Base-by-base conservation (phyloP, 2,329 filamentous ascomycete genomes). In the Talaromyces sp. region DNA sequence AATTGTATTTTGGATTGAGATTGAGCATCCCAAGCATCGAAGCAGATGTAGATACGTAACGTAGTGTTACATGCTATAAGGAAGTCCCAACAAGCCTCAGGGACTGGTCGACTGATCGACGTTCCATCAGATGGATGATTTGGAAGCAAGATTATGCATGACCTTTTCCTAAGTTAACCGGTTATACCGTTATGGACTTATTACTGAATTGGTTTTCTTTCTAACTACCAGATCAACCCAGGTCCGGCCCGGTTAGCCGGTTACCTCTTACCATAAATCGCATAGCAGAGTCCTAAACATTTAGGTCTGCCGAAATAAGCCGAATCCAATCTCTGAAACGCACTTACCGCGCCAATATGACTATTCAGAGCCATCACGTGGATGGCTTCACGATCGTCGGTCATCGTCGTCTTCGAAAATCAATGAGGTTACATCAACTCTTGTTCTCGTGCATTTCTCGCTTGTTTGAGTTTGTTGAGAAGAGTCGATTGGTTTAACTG, bases 301-400 rank as follows among this genome's bases (percentile, higher is more conserved):
- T n/a, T 28, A 28, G 25, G 7, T 28, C 25, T 28, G 7, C 31
- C 9, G 1, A 19, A 46, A 33, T 17, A 48, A 48, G 25, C 10
- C 45, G 5, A 19, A n/a, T 28, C 19, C 9, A 6, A 0, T 8
- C 1, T 2, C 21, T 21, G 35, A 36, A 17, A 43, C 52, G 52
- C 52, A 41, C n/a, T n/a, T 43, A 31, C 39, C 52, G 39, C 39
- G 33, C 53, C 53, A 56, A 56, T 56, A 15, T 37, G 33, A 48
- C 53, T 9, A 39, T 19, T 17, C 10, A 25, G 9, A 17, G 15
- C 19, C 31, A 31, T 56, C 53, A 56, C 53, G 53, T 56, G 53
- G 53, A 17, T n/a, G 8, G 21, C 31, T 55, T 37, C 21, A 19
- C 17, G 17, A 22, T 54, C 25, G 4, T 33, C 15, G 28, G 37